Evolutionary conservation across 768 basidiomycete genomes (phyloP).

Genomic region (Hypsizygus marmoreus): DNA sequence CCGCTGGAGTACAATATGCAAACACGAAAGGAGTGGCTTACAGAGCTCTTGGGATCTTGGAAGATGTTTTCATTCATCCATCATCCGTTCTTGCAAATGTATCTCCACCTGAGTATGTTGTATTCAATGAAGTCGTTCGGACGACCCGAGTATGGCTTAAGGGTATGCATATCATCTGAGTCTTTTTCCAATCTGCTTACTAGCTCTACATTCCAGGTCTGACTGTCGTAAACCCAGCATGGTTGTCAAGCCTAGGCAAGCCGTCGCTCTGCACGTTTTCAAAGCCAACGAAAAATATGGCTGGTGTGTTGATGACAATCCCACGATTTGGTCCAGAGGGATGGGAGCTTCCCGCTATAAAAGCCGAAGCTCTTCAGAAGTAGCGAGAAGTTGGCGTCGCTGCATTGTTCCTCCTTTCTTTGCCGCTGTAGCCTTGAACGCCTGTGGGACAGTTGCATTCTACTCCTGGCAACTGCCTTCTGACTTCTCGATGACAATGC

Average conservation of each 20-base stretch:
- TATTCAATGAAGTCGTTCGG: conserved; percentile 80
- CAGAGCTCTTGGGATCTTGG: conserved; percentile 71
- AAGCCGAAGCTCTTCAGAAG: conserved; percentile 30
- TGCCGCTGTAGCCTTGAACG: neutral
- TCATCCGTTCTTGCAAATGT: conserved; percentile 73
- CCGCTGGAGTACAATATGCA: conserved; percentile 66
- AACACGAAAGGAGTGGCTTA: conserved; percentile 84
- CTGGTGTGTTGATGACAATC: conserved; percentile 70
- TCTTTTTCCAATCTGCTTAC: conserved; percentile 1
- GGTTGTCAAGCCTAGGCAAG: conserved; percentile 82
- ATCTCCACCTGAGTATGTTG: conserved; percentile 83
- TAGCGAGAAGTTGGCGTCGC: conserved; percentile 54
- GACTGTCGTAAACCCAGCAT: conserved; percentile 84
- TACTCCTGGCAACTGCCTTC: too few species aligned
- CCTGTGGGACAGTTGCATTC: neutral
- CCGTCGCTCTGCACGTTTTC: conserved; percentile 86
- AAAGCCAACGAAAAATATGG: conserved; percentile 73
- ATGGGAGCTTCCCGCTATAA: conserved; percentile 85
- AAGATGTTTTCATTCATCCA: conserved; percentile 93
- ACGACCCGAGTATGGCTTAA: conserved; percentile 79
- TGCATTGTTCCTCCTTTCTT: too few species aligned
- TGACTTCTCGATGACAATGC: too few species aligned
- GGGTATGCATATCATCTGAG: conserved; percentile 44
- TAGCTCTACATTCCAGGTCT: conserved; percentile 69
- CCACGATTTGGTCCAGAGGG: conserved; percentile 85